Conservation (phyloP, 345 rosid species). For the Lepidium didymum region DNA sequence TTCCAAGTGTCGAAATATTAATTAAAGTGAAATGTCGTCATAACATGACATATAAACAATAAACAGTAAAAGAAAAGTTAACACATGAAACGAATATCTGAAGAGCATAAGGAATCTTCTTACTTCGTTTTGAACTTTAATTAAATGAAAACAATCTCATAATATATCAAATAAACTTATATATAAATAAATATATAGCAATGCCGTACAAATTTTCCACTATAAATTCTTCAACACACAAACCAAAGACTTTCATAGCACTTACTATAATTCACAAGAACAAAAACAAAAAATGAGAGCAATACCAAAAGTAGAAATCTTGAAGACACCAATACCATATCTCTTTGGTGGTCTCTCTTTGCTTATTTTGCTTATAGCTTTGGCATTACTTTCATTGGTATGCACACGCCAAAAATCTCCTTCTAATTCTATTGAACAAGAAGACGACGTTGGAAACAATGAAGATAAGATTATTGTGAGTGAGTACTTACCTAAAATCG, state of each 20-base stretch:
- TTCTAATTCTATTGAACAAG: not conserved
- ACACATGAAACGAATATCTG: slow-evolving; percentile 14
- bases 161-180: not conserved
- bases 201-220: not conserved
- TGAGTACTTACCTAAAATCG: slow-evolving; percentile 36
- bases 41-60: not conserved
- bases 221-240: slow-evolving; percentile 11
- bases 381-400: slow-evolving; percentile 30
- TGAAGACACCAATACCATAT: slow-evolving; percentile 45
- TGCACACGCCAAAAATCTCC: slow-evolving; percentile 27
- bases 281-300: slow-evolving; percentile 4
- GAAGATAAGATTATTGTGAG: not conserved
- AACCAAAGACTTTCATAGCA: not conserved
- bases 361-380: slow-evolving; percentile 27
- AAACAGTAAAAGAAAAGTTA: not conserved
- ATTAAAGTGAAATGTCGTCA: not conserved
- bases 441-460: not conserved
- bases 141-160: not conserved
- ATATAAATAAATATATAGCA: not conserved
- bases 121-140: not conserved
- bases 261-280: not conserved
- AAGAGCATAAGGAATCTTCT: slow-evolving; percentile 19
- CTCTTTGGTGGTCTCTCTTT: slow-evolving; percentile 39
- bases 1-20: not conserved
- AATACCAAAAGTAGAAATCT: slow-evolving; percentile 20